Conservation (phyloP, 148 eudicot species). For the Chenopodium berlandieri region DNA sequence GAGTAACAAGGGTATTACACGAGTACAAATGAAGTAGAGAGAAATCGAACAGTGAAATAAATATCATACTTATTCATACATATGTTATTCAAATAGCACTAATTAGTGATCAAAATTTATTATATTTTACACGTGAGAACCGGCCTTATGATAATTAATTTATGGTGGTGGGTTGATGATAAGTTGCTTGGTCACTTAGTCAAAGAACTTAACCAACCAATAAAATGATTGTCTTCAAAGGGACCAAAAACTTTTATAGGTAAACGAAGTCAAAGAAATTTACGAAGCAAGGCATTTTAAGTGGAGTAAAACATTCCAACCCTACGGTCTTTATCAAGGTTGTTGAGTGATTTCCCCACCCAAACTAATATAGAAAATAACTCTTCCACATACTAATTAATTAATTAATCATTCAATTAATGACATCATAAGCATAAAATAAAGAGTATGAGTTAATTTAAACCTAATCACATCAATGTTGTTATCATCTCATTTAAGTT, state of each 20-base stretch:
- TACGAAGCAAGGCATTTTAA: slow-evolving; percentile 25
- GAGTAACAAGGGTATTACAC: too few species aligned
- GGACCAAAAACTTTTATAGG: slow-evolving; percentile 23
- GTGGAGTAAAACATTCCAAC: slow-evolving; percentile 14
- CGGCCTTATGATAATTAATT: background rate
- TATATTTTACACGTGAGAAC: slow-evolving; percentile 15
- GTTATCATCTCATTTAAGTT: background rate
- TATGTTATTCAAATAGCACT: background rate
- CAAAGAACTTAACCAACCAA: slow-evolving; percentile 26
- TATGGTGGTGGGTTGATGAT: slow-evolving; percentile 15
- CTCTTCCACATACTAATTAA: background rate
- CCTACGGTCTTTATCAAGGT: slow-evolving; percentile 28
- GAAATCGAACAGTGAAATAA: too few species aligned
- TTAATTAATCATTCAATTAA: background rate
- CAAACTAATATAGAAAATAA: slow-evolving; percentile 21
- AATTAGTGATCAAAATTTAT: background rate
- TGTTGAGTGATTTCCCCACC: slow-evolving; percentile 38
- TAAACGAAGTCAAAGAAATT: slow-evolving; percentile 28
- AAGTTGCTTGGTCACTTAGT: slow-evolving; percentile 18
- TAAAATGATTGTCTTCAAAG: slow-evolving; percentile 21
- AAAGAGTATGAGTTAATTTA: background rate
- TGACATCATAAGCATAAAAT: background rate
- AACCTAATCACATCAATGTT: background rate
- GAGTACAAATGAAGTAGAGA: too few species aligned
- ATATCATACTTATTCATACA: background rate